Evolutionary conservation across 768 basidiomycete species (phyloP).

Genomic region (Clitopilus hobsonii): DNA sequence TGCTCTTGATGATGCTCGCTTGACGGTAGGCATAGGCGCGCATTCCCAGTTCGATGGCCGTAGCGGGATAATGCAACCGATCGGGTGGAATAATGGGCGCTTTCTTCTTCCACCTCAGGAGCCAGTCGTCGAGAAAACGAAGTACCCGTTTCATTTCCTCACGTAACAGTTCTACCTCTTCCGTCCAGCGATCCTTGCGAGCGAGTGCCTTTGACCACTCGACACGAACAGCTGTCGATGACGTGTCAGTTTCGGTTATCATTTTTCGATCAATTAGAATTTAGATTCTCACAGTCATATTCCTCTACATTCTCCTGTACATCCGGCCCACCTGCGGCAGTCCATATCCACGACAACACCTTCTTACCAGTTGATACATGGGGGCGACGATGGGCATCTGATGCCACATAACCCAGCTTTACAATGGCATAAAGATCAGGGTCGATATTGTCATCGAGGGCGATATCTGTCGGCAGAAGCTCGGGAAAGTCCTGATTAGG

Average conservation of each 20-base stretch:
- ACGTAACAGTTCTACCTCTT: slow-evolving; percentile 15
- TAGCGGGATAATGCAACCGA: too few species aligned
- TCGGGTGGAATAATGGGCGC: too few species aligned
- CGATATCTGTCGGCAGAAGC: neutral
- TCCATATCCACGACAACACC: neutral
- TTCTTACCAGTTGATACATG: neutral
- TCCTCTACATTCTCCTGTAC: neutral
- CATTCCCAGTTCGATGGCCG: too few species aligned
- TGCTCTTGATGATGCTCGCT: too few species aligned
- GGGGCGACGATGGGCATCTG: neutral
- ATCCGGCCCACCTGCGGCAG: neutral
- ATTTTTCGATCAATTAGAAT: neutral
- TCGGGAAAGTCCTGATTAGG: neutral
- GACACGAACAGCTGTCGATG: slow-evolving; percentile 9
- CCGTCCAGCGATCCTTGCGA: slow-evolving; percentile 16
- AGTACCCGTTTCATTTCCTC: slow-evolving; percentile 23
- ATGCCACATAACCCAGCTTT: too few species aligned
- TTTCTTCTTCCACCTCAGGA: neutral
- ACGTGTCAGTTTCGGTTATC: neutral
- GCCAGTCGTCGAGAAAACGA: slow-evolving; percentile 6
- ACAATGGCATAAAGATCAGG: too few species aligned
- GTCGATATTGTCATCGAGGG: too few species aligned
- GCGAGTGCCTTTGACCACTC: slow-evolving; percentile 21
- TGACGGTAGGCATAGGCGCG: too few species aligned
- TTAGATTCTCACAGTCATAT: neutral